phyloP scores from a whole-genome alignment of 2,329 filamentous ascomycete species.

The Ceratocystis diversiconidia region DNA sequence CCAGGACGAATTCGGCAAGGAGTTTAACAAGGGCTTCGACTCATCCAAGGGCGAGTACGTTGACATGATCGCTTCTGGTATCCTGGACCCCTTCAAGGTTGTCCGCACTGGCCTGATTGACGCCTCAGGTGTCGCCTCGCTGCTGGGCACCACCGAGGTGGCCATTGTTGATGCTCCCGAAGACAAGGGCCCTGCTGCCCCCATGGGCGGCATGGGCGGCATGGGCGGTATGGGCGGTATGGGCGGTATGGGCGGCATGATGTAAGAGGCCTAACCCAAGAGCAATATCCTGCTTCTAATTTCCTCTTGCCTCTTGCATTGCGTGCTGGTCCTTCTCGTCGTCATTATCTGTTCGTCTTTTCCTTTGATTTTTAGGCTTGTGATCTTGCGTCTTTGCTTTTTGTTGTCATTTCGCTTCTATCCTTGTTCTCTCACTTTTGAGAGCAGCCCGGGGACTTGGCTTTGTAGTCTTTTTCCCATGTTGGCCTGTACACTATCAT shows the following conservation, averaged over 20 bases:
- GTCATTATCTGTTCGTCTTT: constrained; percentile 6
- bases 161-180: constrained; percentile 93
- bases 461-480: background rate
- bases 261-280: constrained; percentile 30
- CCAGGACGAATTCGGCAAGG: constrained; percentile 73
- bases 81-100: constrained; percentile 98
- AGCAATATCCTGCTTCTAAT: constrained; percentile 3
- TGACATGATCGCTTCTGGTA: constrained; percentile 94
- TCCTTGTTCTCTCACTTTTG: background rate
- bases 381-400: constrained; percentile 7
- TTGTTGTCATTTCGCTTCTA: constrained; percentile 4
- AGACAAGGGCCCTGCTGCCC: constrained; percentile 61
- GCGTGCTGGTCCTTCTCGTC: background rate
- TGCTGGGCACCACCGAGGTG: constrained; percentile 95
- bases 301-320: constrained; percentile 5
- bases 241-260: constrained; percentile 43
- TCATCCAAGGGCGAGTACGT: constrained; percentile 95
- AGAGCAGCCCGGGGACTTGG: constrained; percentile 8
- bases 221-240: constrained; percentile 50
- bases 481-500: constrained; percentile 10
- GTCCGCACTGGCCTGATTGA: constrained; percentile 92
- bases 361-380: background rate
- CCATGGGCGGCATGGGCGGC: constrained; percentile 53
- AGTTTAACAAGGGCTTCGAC: constrained; percentile 99
- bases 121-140: constrained; percentile 87